Evolutionary conservation across 2,329 filamentous ascomycete species (phyloP).

Genomic region (Lanzia echinophila): DNA sequence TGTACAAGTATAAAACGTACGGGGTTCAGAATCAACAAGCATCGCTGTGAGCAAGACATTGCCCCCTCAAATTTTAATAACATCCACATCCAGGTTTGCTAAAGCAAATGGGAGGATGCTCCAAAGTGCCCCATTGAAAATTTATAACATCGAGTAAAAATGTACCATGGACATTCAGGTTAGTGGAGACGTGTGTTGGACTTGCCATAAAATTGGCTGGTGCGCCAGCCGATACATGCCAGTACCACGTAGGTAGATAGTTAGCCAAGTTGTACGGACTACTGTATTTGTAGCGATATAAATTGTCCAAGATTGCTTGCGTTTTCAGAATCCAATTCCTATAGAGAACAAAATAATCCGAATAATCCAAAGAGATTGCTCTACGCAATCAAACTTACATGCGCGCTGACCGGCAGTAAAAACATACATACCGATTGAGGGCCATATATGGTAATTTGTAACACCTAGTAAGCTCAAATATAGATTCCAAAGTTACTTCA

Average conservation of each 20-base stretch:
- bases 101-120: not conserved
- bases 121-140: not conserved
- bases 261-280: no score
- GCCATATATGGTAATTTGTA: no score
- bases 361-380: no score
- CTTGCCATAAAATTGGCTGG: not conserved
- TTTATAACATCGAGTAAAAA: not conserved
- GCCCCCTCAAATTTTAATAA: not conserved
- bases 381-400: no score
- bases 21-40: not conserved
- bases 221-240: not conserved
- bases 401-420: no score
- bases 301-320: no score
- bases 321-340: no score
- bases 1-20: not conserved
- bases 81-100: not conserved
- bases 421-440: no score
- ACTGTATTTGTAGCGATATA: no score
- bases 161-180: not conserved
- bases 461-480: no score
- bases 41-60: not conserved
- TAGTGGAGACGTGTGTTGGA: not conserved
- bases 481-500: no score
- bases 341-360: no score
- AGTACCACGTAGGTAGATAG: not conserved